Percentiles rank a stretch among this genome's conserved stretches.
These are phyloP conservation scores for Candida sakaeoensis DNA, from an alignment of 805 yeast genomes.

Conservation along the genomic window DNA sequence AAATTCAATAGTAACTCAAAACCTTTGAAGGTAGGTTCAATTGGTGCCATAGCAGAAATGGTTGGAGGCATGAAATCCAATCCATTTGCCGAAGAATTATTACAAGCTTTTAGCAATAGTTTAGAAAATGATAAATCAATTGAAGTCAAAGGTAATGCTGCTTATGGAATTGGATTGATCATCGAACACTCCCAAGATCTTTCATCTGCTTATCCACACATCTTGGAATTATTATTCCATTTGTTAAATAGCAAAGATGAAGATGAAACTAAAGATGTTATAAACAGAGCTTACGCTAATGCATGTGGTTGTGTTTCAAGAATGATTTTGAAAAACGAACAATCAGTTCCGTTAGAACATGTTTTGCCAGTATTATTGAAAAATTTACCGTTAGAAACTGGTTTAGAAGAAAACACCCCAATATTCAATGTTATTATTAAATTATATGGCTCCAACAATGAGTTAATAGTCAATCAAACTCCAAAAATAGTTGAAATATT, in stretches of 20 bases:
- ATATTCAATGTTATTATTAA: conserved; percentile 73
- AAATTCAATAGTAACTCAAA: conserved; percentile 58
- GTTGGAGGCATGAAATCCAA: conserved; percentile 69
- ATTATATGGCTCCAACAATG: conserved; percentile 63
- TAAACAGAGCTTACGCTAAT: conserved; percentile 84
- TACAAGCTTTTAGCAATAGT: conserved; percentile 65
- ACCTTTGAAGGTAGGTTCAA: conserved; percentile 74
- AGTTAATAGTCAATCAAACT: conserved; percentile 50
- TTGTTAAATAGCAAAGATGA: conserved; percentile 67
- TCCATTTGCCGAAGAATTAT: conserved; percentile 65
- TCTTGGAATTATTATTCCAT: conserved; percentile 73
- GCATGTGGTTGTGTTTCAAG: conserved; percentile 97
- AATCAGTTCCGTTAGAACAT: conserved; percentile 66
- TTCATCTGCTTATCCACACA: conserved; percentile 59
- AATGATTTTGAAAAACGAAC: conserved; percentile 70
- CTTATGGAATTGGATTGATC: conserved; percentile 89
- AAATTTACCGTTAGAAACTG: conserved; percentile 83
- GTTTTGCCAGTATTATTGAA: conserved; percentile 73
- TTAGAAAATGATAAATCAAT: conserved; percentile 72
- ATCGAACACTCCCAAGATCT: conserved; percentile 55
- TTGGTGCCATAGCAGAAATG: conserved; percentile 90
- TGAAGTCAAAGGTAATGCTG: conserved; percentile 92
- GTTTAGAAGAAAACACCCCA: conserved; percentile 90
- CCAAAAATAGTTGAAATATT: conserved; percentile 65
- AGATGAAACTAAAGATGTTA: conserved; percentile 74